Base-by-base conservation (phyloP, 208 protist species). In the Trypanosomatidae sp. region DNA sequence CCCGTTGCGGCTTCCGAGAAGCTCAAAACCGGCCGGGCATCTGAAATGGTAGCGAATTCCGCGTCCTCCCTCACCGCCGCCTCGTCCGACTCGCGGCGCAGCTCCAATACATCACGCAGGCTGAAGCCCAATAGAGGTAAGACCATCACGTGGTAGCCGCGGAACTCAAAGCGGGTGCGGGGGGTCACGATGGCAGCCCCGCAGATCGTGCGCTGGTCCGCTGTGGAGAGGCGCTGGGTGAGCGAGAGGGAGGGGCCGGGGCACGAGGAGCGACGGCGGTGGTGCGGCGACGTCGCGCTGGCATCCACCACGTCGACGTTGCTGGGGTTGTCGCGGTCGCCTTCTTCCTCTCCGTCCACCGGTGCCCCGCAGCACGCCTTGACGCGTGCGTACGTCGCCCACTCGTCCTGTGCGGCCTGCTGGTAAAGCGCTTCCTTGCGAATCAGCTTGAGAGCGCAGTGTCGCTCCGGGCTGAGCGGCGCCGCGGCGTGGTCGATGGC, bases 401-500 rank as follows among this genome's bases (percentile, higher is more conserved):
- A 74, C 71, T 92, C 87, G 2, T 83, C 75, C 73, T 84, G 60
- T 7, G 87, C 87, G 13, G 81, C 87, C 0, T 73, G 64, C 39
- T 78, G 78, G 77, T 91, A 92, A 19, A 77, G 82, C n/a, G n/a
- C 64, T 19, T 66, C 86, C 36, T 46, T 67, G 17, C 76, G 76
- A 50, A 80, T 75, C 9, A 80, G 62, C 56, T 80, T 80, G 46
- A 80, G 36, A 2, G 76, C 76, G 59, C 76, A 80, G 47, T 80
- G 53, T 46, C 76, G 69, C 76, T 80, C 76, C 36, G 58, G 82
- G 22, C 68, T 70, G 36, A 62, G 76, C 85, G 62, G 76, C 25
- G 69, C 43, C 19, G 69, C 65, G 15, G 76, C 76, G 78, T 99
- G 88, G 75, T 99, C 97, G 58, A 94, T 77, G 52, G 86, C 89